Evolutionary conservation across 148 eudicot genomes (phyloP), one percentile per base, ranked within the genome.

Genomic region (Amaranthus palmeri): DNA sequence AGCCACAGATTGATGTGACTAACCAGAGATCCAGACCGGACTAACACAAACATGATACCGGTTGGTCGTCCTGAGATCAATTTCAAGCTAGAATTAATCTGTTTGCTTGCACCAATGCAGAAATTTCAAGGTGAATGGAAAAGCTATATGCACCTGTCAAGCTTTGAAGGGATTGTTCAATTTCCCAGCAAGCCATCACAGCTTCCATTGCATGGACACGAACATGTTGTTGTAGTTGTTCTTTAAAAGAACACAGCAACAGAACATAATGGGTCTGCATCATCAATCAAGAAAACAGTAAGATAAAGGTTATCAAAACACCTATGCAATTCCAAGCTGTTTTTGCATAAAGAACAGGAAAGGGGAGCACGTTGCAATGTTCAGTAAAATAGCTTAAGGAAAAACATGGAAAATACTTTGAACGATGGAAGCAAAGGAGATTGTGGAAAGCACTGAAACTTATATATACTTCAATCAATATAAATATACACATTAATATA

Each of bases 161-260:
- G 86, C 96, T 90, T 84, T 92, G 97, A 63, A 92, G 87, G 67
- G 97, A 92, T 77, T 90, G 97, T 68, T 92, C 97, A 61, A 92
- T 85, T 83, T 92, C 97, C 97, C 97, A 92, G 80, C 97, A 92
- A 54, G 97, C 97, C 97, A 92, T 92, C 63, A 92, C 97, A 48
- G 97, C 96, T 80, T 92, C 97, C 97, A 92, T 92, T 77, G 97
- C 97, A 79, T 92, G 97, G 56, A 92, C 96, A 54, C 97, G 97
- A 52, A 92, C 97, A 74, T 92, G 96, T 67, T 92, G 97, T 69
- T 92, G 96, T 57, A 92, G 81, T 80, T 90, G 96, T 69, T 92
- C 97, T 83, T 92, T 92, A 61, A 92, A 92, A 36, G 96, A 90
- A 81, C 90, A 92, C 14, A 92, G 96, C 81, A 92, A 76, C 74